Conservation (phyloP, 768 basidiomycete species). For the Clavulina sp. region DNA sequence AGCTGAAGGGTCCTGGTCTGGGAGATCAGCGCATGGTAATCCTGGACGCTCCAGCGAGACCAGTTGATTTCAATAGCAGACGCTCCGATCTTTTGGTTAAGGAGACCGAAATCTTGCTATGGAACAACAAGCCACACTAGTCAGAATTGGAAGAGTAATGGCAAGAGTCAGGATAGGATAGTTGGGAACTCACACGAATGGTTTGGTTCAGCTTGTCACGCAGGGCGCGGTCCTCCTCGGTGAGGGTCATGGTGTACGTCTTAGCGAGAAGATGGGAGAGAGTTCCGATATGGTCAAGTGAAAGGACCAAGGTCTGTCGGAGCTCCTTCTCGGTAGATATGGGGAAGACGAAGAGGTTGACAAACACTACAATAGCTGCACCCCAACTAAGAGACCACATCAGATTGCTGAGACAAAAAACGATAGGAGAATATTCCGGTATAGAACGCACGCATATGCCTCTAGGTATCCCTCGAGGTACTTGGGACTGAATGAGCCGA, state of each 20-base stretch:
- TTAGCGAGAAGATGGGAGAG: slow-evolving; percentile 8
- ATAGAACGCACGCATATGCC: slow-evolving; percentile 11
- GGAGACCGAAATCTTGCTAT: slow-evolving; percentile 17
- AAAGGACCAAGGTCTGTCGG: slow-evolving; percentile 15
- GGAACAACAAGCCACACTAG: background rate
- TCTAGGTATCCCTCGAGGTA: slow-evolving; percentile 17
- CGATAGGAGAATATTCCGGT: background rate
- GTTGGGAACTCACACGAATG: slow-evolving; percentile 12
- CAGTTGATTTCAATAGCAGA: slow-evolving; percentile 18
- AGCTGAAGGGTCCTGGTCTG: slow-evolving; percentile 13
- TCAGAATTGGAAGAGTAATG: background rate
- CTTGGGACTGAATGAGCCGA: slow-evolving; percentile 11
- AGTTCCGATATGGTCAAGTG: slow-evolving; percentile 15
- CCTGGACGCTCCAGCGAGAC: slow-evolving; percentile 9
- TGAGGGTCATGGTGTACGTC: slow-evolving; percentile 16
- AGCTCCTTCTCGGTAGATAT: slow-evolving; percentile 16
- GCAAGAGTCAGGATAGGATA: background rate
- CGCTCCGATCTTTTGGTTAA: slow-evolving; percentile 15
- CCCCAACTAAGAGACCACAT: slow-evolving; percentile 13
- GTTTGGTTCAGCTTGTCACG: slow-evolving; percentile 15
- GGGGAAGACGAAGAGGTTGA: slow-evolving; percentile 17
- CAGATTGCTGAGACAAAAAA: background rate
- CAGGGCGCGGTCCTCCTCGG: slow-evolving; percentile 15
- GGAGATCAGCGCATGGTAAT: slow-evolving; percentile 9
- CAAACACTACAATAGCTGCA: slow-evolving; percentile 16